Conservation (phyloP, 441 rosid genomes). For the Arabidopsis hybrid region DNA sequence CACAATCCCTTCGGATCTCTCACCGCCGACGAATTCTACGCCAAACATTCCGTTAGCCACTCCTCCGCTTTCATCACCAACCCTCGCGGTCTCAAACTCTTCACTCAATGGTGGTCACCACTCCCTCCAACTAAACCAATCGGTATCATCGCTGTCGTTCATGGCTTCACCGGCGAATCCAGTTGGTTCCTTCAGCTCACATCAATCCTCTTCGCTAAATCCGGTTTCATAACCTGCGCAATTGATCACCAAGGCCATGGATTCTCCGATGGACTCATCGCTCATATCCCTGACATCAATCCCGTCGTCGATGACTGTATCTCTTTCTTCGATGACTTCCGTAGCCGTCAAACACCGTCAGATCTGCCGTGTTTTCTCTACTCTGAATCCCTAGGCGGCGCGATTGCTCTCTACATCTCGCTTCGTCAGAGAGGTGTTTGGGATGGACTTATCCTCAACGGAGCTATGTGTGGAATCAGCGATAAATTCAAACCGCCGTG, state of each 20-base stretch:
- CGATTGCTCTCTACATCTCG: constrained; percentile 74
- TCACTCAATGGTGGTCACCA: constrained; percentile 94
- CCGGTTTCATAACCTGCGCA: constrained; percentile 76
- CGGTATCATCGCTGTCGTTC: constrained; percentile 82
- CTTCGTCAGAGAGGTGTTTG: constrained; percentile 71
- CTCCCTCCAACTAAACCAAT: constrained; percentile 53
- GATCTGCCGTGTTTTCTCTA: constrained; percentile 75
- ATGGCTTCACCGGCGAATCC: constrained; percentile 90
- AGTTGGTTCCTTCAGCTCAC: constrained; percentile 81
- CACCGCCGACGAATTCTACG: constrained; percentile 69
- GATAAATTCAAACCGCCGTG: constrained; percentile 91
- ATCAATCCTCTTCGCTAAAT: constrained; percentile 71
- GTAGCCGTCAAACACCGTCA: constrained; percentile 51
- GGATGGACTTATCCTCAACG: constrained; percentile 82
- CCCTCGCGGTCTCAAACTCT: constrained; percentile 78
- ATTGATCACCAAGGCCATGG: constrained; percentile 98
- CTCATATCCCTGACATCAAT: constrained; percentile 76
- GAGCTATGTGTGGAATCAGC: constrained; percentile 97
- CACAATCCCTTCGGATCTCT: constrained; percentile 60
- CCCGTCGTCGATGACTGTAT: constrained; percentile 86
- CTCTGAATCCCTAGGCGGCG: constrained; percentile 88
- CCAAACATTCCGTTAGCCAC: constrained; percentile 71
- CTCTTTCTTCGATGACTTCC: constrained; percentile 65
- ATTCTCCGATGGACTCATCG: constrained; percentile 73
- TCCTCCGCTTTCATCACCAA: constrained; percentile 78